Evolutionary conservation across 495 filamentous ascomycete species (phyloP).

Genomic region (Talaromyces liani): DNA sequence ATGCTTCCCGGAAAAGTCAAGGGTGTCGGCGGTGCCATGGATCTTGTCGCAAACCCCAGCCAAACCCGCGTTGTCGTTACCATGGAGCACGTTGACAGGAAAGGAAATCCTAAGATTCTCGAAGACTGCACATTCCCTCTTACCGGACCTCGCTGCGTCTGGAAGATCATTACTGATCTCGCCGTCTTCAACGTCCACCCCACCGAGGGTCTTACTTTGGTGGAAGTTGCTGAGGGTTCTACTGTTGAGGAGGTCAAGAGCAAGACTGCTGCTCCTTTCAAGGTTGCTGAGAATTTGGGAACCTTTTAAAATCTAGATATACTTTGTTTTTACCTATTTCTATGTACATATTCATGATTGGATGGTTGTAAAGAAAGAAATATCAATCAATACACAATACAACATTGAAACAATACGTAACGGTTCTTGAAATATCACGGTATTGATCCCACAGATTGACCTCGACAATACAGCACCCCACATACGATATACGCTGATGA

Average conservation of each 20-base stretch:
- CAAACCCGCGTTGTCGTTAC: slow-evolving; percentile 84
- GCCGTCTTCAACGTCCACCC: slow-evolving; percentile 82
- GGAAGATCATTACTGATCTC: slow-evolving; percentile 84
- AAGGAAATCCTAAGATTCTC: slow-evolving; percentile 85
- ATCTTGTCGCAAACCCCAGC: slow-evolving; percentile 75
- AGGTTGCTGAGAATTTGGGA: slow-evolving; percentile 63
- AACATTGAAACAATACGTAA: background rate
- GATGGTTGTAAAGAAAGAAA: background rate
- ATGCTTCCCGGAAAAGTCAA: slow-evolving; percentile 92
- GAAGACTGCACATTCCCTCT: slow-evolving; percentile 67
- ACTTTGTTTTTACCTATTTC: background rate
- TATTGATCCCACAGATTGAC: background rate
- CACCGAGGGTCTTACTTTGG: slow-evolving; percentile 65
- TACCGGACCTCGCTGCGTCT: slow-evolving; percentile 76
- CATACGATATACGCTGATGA: background rate
- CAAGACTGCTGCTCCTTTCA: slow-evolving; percentile 84
- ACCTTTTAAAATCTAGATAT: slow-evolving; percentile 5
- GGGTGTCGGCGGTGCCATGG: slow-evolving; percentile 90
- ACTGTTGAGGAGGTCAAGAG: slow-evolving; percentile 76
- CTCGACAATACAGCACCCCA: background rate
- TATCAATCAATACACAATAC: background rate
- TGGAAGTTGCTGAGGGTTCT: slow-evolving; percentile 75
- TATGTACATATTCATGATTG: background rate
- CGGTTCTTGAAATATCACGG: too few relatives aligned
- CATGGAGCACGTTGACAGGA: slow-evolving; percentile 89